These are phyloP conservation scores for Pythium grandisporangium DNA, from an alignment of 352 stramenopile species.

Conservation along the genomic window DNA sequence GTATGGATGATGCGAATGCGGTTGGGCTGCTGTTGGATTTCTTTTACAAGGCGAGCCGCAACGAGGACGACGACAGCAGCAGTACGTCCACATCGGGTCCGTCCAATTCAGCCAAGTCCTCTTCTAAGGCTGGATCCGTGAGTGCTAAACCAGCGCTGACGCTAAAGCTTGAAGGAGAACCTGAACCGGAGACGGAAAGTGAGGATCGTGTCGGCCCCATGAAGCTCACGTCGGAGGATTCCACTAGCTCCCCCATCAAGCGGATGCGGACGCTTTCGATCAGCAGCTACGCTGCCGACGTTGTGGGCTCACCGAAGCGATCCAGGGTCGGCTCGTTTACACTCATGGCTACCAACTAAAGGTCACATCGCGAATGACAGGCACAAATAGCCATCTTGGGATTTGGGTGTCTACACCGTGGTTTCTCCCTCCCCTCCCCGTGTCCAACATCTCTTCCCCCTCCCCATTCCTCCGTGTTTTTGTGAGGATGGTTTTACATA, in stretches of 20 bases:
- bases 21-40: conserved; percentile 70
- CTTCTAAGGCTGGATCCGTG: conserved; percentile 5
- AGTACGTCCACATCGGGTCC: neutral
- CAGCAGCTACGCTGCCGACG: conserved; percentile 38
- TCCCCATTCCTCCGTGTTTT: too few relatives aligned
- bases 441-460: too few relatives aligned
- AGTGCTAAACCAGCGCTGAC: too few relatives aligned
- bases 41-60: conserved; percentile 74
- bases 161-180: too few relatives aligned
- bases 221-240: conserved; percentile 22
- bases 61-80: conserved; percentile 26
- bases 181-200: conserved; percentile 16
- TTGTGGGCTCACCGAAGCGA: conserved; percentile 41
- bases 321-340: conserved; percentile 59
- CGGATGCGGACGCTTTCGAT: conserved; percentile 66
- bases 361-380: too few relatives aligned
- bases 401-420: too few relatives aligned
- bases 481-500: too few relatives aligned
- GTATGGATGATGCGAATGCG: conserved; percentile 50
- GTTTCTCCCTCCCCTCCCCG: too few relatives aligned
- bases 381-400: too few relatives aligned
- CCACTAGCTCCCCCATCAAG: conserved; percentile 61
- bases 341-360: conserved; percentile 9
- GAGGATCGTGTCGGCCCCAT: conserved; percentile 12
- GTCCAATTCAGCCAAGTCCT: conserved; percentile 1